These are phyloP conservation scores for Lachancea meyersii DNA, from an alignment of 805 yeast genomes.

Conservation along the genomic window DNA sequence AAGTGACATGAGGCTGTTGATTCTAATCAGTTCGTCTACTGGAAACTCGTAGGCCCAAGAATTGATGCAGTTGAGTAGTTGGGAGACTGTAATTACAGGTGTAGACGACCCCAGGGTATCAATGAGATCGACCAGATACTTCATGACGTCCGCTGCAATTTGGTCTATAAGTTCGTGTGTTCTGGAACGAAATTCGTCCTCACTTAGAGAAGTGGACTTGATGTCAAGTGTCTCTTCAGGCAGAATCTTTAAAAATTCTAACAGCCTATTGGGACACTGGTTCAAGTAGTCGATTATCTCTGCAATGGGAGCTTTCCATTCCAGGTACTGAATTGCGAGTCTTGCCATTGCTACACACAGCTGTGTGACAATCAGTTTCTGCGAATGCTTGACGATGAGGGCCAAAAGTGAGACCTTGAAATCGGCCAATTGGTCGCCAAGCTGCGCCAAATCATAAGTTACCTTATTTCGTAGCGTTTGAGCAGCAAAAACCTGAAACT, in stretches of 20 bases:
- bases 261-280: conserved; percentile 40
- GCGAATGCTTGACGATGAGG: conserved; percentile 38
- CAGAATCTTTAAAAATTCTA: conserved; percentile 77
- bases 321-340: conserved; percentile 66
- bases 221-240: conserved; percentile 88
- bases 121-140: conserved; percentile 48
- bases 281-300: conserved; percentile 51
- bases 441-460: conserved; percentile 76
- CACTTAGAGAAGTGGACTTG: conserved; percentile 70
- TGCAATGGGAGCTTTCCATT: conserved; percentile 65
- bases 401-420: conserved; percentile 63
- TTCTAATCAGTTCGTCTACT: conserved; percentile 56
- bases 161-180: conserved; percentile 55
- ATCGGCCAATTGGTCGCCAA: conserved; percentile 48
- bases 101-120: conserved; percentile 13
- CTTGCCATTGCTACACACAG: conserved; percentile 76
- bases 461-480: conserved; percentile 84
- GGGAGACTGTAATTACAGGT: conserved; percentile 24
- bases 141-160: conserved; percentile 63
- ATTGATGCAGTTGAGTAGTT: conserved; percentile 66
- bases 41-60: conserved; percentile 91
- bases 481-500: conserved; percentile 74
- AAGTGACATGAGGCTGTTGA: conserved; percentile 58
- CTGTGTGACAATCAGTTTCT: conserved; percentile 70
- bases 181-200: conserved; percentile 68